A percentile compares a stretch with the other conserved stretches of the same genome.
Conservation (phyloP, 2,329 filamentous ascomycete species). For the Botrytis elliptica region DNA sequence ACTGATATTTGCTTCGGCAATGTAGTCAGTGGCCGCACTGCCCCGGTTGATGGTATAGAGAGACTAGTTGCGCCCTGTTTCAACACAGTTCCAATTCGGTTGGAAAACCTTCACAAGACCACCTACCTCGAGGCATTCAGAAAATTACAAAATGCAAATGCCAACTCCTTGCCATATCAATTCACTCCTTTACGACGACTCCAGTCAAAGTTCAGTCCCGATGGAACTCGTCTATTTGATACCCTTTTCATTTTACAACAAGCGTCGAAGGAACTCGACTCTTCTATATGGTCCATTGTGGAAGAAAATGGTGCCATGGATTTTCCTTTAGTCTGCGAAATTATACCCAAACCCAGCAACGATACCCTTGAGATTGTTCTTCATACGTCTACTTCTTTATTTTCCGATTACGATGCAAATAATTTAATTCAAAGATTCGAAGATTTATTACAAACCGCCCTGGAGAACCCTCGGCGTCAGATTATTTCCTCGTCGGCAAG, state of each 20-base stretch:
- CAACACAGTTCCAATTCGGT: slow-evolving; percentile 77
- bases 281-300: slow-evolving; percentile 54
- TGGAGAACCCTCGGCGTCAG: slow-evolving; percentile 36
- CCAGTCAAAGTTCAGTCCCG: slow-evolving; percentile 51
- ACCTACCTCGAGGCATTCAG: slow-evolving; percentile 39
- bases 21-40: slow-evolving; percentile 73
- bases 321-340: slow-evolving; percentile 74
- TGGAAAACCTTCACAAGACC: slow-evolving; percentile 56
- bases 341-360: slow-evolving; percentile 54
- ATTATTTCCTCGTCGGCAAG: slow-evolving; percentile 30
- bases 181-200: slow-evolving; percentile 73
- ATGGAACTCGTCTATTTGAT: slow-evolving; percentile 67
- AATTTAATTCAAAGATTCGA: slow-evolving; percentile 32
- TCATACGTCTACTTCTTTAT: slow-evolving; percentile 56
- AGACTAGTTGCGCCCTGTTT: slow-evolving; percentile 85
- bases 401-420: slow-evolving; percentile 29
- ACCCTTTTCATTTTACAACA: slow-evolving; percentile 78
- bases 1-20: slow-evolving; percentile 83
- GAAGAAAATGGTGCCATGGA: slow-evolving; percentile 66
- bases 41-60: slow-evolving; percentile 64
- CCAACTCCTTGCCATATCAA: slow-evolving; percentile 64
- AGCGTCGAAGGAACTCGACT: slow-evolving; percentile 55
- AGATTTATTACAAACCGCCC: slow-evolving; percentile 27
- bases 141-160: slow-evolving; percentile 48
- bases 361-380: slow-evolving; percentile 59